Evolutionary conservation across 108 stramenopile species (phyloP).

Genomic region (Skeletonema tropicum): DNA sequence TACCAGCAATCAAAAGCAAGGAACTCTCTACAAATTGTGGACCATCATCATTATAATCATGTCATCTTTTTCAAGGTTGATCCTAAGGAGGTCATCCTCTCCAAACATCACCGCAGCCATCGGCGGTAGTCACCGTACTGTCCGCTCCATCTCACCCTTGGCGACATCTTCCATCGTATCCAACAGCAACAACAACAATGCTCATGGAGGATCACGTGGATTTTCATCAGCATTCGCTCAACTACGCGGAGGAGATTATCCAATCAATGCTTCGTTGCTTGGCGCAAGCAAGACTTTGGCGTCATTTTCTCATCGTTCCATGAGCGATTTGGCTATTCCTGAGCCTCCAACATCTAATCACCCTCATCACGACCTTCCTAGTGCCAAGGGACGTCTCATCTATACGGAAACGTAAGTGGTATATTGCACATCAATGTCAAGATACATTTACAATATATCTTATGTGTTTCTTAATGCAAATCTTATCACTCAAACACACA

Average conservation of each 20-base stretch:
- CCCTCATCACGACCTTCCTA: conserved; percentile 59
- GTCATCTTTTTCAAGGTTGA: conserved; percentile 44
- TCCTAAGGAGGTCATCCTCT: conserved; percentile 37
- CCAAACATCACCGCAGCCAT: conserved; percentile 26
- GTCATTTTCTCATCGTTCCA: conserved; percentile 34
- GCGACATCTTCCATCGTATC: conserved; percentile 13
- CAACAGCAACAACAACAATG: background rate
- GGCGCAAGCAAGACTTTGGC: background rate
- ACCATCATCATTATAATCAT: conserved; percentile 19
- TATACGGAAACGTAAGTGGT: conserved; percentile 85
- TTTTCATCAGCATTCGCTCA: conserved; percentile 11
- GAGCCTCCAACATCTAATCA: conserved; percentile 85
- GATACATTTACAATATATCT: background rate
- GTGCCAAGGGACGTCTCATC: conserved; percentile 78
- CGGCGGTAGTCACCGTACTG: conserved; percentile 3
- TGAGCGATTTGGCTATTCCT: conserved; percentile 45
- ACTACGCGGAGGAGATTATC: conserved; percentile 7
- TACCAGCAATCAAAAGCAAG: background rate
- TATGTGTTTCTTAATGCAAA: background rate
- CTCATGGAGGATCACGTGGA: conserved; percentile 12
- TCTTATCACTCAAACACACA: background rate
- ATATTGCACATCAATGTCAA: background rate
- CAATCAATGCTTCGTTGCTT: background rate
- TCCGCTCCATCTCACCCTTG: conserved; percentile 29
- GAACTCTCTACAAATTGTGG: background rate